Evolutionary conservation across 352 stramenopile genomes (phyloP).

Genomic region (Pythium insidiosum): DNA sequence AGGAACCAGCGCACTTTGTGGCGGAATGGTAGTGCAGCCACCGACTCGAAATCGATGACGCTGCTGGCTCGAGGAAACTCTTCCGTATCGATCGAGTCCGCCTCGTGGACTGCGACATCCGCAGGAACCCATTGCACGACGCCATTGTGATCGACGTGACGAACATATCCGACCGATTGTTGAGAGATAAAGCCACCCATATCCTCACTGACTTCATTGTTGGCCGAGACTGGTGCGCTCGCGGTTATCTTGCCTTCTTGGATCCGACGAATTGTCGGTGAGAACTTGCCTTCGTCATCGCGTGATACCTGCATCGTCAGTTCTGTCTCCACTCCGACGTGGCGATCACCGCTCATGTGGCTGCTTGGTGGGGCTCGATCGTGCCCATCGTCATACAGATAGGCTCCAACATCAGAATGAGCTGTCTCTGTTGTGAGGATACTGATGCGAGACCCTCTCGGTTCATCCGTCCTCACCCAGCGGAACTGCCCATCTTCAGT

Average conservation of each 20-base stretch:
- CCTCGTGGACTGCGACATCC: slow-evolving; percentile 51
- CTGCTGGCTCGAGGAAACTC: slow-evolving; percentile 66
- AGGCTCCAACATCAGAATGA: slow-evolving; percentile 22
- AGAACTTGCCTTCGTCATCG: slow-evolving; percentile 27
- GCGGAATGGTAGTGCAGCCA: slow-evolving; percentile 62
- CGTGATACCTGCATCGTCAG: slow-evolving; percentile 43
- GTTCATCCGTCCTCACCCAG: slow-evolving; percentile 69
- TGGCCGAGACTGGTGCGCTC: slow-evolving; percentile 5
- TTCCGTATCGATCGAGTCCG: slow-evolving; percentile 57
- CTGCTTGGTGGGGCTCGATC: no score
- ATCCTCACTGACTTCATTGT: slow-evolving; percentile 1
- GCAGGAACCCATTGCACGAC: slow-evolving; percentile 67
- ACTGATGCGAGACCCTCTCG: slow-evolving; percentile 55
- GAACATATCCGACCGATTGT: slow-evolving; percentile 66
- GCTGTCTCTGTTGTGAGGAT: slow-evolving; percentile 31
- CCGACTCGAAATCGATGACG: slow-evolving; percentile 68
- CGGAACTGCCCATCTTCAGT: slow-evolving; percentile 65
- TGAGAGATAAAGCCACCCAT: slow-evolving; percentile 43
- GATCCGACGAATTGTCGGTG: slow-evolving; percentile 47
- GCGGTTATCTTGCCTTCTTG: slow-evolving; percentile 15
- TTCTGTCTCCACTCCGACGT: slow-evolving; percentile 57
- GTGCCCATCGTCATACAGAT: slow-evolving; percentile 37
- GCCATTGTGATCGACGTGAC: slow-evolving; percentile 57
- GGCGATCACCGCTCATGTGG: slow-evolving; percentile 10
- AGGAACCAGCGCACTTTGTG: slow-evolving; percentile 76